Evolutionary conservation across 345 rosid genomes (phyloP), one percentile per base, ranked within the genome.

Genomic region (Capsella bursapastoris): DNA sequence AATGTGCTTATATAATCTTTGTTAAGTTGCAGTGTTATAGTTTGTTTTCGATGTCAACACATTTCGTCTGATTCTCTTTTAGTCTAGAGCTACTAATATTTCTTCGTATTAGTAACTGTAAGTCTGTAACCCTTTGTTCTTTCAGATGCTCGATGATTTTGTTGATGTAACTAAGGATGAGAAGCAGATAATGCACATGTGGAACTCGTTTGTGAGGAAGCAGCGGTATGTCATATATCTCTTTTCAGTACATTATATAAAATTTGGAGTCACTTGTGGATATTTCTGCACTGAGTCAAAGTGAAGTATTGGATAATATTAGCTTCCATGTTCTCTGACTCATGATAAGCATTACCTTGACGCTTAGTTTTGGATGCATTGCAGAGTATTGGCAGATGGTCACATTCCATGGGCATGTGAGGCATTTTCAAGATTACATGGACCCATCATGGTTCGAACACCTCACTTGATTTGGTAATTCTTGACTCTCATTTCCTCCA

Each of bases 321-420:
- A 0, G 4, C 4, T 22, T 57, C 74, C 1, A n/a, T 57, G 25
- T 57, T 45, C 56, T 31, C 64, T 31, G 22, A 68, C 51, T 15
- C 49, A 55, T 57, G 12, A 53, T 13, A 52, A 64, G 64, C 65
- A 35, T 65, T 15, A 73, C 10, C 47, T 58, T 69, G 58, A 34
- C 61, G 65, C 28, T 79, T 22, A 34, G 66, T n/a, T 32, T 72
- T 66, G 15, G n/a, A 37, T 10, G n/a, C 12, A 60, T 59, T 45
- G 70, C 89, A 96, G 99, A 57, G 93, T 96, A 64, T 80, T 92
- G 78, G 99, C 98, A 57, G 99, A 96, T 73, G 97, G 99, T 40
- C 99, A 92, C 76, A 90, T 92, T 73, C 88, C 99, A n/a, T 96
- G 99, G 99, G 97, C 98, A 31, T 92, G 98, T 31, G 98, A 96